Evolutionary conservation across 805 yeast genomes (phyloP), one percentile per base, ranked within the genome.

Genomic region (Sungouiozyma intestinalis): DNA sequence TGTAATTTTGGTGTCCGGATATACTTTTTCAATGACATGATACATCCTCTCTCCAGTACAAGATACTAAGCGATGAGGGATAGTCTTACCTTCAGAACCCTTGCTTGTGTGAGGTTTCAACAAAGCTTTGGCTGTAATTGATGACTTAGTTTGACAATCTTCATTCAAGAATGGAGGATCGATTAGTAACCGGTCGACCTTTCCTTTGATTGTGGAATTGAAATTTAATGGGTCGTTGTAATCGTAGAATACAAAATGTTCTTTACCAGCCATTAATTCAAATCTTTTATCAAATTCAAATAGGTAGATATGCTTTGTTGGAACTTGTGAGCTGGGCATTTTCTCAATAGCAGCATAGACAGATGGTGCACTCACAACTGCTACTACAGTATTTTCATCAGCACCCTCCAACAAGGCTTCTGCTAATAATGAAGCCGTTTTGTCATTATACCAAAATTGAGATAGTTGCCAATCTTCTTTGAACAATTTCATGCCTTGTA

Each of bases 401-500:
- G 94, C 92, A 6, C 85, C 92, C 31, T 79, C 84, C 13, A 86
- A 61, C 35, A 86, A 65, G 6, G 85, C 92, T 46, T 73, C 74
- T 0, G 85, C 92, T 16, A 85, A 60, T 0, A 63, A 55, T 40
- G 70, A 72, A 0, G 95, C 87, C 1, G 96, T 87, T 2, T 67
- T 63, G 46, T 85, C 88, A 43, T 72, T 66, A 56, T 85, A 87
- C 87, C 97, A 87, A 64, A 87, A 87, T 61, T 87, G 97, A 1
- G 95, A 85, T 33, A 88, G 68, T 55, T 85, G 92, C 97, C 97
- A 87, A 62, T 87, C 95, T 62, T 87, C 96, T 55, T 82, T 71
- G 60, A 87, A 87, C 33, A 76, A 69, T 41, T 80, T 85, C 62
- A 88, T 88, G 16, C 78, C 74, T 42, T 73, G 61, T 27, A 59